phyloP scores from a whole-genome alignment of 345 rosid species.

The Euclidium syriacum region DNA sequence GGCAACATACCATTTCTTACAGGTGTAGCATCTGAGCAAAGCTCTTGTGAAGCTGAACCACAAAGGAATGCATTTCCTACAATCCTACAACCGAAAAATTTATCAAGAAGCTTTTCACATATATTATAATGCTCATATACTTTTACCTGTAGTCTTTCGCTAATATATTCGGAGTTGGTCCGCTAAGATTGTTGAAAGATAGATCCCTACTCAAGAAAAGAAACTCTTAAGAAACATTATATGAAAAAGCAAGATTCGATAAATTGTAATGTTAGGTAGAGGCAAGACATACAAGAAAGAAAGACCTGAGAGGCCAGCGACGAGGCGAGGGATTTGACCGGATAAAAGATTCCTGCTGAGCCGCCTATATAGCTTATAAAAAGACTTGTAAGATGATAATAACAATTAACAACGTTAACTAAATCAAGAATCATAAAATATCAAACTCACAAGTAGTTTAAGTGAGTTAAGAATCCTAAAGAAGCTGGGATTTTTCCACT shows the following conservation, averaged over 20 bases:
- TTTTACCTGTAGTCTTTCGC: conserved; percentile 84
- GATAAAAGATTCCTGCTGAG: conserved; percentile 69
- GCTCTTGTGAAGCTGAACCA: conserved; percentile 41
- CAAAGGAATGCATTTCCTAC: conserved; percentile 78
- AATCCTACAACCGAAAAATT: conserved; percentile 32
- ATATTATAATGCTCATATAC: neutral
- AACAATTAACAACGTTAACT: neutral
- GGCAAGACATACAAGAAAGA: conserved; percentile 65
- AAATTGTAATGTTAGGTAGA: neutral
- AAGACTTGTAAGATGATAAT: conserved; percentile 11
- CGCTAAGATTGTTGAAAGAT: conserved; percentile 87
- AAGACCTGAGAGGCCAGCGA: conserved; percentile 86
- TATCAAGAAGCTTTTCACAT: conserved; percentile 3
- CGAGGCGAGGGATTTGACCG: conserved; percentile 64
- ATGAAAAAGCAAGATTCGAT: neutral
- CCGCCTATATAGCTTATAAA: conserved; percentile 52
- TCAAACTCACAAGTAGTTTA: conserved; percentile 86
- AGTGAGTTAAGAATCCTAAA: conserved; percentile 59
- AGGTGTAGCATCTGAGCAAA: conserved; percentile 49
- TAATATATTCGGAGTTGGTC: conserved; percentile 76
- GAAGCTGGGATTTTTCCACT: conserved; percentile 75
- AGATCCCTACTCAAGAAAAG: conserved; percentile 53
- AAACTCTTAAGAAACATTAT: neutral
- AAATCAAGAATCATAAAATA: neutral
- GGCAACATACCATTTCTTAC: conserved; percentile 50